Evolutionary conservation across 805 yeast genomes (phyloP).

Genomic region (Candida multigemmis): DNA sequence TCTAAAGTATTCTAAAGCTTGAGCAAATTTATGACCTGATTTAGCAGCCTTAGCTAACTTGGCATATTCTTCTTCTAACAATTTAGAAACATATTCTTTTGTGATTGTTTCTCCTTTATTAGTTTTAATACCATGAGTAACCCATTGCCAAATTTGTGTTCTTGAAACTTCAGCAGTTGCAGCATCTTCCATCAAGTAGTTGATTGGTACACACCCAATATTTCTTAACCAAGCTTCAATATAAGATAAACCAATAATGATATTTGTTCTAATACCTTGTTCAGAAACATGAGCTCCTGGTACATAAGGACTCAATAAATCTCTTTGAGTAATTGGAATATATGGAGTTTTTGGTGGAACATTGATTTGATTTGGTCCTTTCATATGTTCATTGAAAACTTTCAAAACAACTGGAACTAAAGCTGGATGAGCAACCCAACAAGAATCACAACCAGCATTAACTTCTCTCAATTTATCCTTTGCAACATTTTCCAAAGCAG

Average conservation of each 20-base stretch:
- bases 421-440: slow-evolving; percentile 88
- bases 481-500: slow-evolving; percentile 65
- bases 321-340: slow-evolving; percentile 48
- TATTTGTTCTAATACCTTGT: slow-evolving; percentile 61
- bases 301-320: slow-evolving; percentile 56
- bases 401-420: slow-evolving; percentile 63
- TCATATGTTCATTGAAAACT: slow-evolving; percentile 69
- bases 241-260: slow-evolving; percentile 68
- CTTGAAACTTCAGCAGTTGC: slow-evolving; percentile 86
- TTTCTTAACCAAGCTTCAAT: slow-evolving; percentile 86
- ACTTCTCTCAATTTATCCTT: slow-evolving; percentile 74
- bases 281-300: slow-evolving; percentile 57
- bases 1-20: slow-evolving; percentile 62
- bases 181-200: slow-evolving; percentile 82
- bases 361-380: slow-evolving; percentile 73
- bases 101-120: slow-evolving; percentile 53
- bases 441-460: slow-evolving; percentile 74
- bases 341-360: slow-evolving; percentile 38
- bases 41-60: slow-evolving; percentile 40
- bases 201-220: slow-evolving; percentile 78
- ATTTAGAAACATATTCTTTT: slow-evolving; percentile 45
- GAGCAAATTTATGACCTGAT: slow-evolving; percentile 54
- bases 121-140: slow-evolving; percentile 54
- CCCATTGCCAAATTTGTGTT: slow-evolving; percentile 80
- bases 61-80: slow-evolving; percentile 55